Percentiles rank a stretch among this genome's conserved stretches.
Conservation (phyloP, 2,329 filamentous ascomycete species). For the Botrytis tulipae region DNA sequence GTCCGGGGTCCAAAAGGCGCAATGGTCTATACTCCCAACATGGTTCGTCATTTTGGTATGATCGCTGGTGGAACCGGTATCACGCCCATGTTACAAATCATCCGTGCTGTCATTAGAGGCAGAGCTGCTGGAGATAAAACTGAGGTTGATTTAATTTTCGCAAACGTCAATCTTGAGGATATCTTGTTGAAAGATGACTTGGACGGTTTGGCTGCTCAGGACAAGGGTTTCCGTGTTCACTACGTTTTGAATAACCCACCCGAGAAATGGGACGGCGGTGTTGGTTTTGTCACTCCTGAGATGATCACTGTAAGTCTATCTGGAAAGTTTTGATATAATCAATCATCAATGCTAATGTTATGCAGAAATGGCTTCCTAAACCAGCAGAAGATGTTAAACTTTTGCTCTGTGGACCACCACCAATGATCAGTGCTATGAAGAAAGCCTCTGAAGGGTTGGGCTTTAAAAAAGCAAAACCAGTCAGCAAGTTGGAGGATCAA, state of each 20-base stretch:
- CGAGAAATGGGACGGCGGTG: conserved; percentile 84
- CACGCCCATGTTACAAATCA: conserved; percentile 96
- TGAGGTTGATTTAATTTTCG: conserved; percentile 91
- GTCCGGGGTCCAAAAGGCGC: conserved; percentile 94
- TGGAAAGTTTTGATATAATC: not conserved
- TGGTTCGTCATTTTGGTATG: conserved; percentile 97
- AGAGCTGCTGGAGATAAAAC: conserved; percentile 78
- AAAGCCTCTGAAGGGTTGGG: conserved; percentile 87
- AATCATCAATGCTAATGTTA: not conserved
- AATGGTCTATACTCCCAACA: conserved; percentile 96
- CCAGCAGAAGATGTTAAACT: conserved; percentile 88
- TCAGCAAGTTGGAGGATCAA: conserved; percentile 97
- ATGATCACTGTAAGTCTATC: conserved; percentile 75
- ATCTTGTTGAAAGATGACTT: conserved; percentile 93
- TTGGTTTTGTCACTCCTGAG: conserved; percentile 91
- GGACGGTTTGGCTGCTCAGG: conserved; percentile 72
- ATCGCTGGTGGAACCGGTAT: conserved; percentile 96
- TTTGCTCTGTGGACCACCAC: conserved; percentile 89
- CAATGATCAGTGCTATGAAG: conserved; percentile 97
- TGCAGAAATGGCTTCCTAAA: conserved; percentile 73
- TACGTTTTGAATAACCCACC: conserved; percentile 97
- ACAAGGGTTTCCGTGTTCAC: conserved; percentile 80
- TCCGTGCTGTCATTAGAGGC: conserved; percentile 84
- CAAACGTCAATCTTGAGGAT: conserved; percentile 90
- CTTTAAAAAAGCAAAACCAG: conserved; percentile 86